Conservation (phyloP, 306 rosid species). For the Elaeagnus macrophylla region DNA sequence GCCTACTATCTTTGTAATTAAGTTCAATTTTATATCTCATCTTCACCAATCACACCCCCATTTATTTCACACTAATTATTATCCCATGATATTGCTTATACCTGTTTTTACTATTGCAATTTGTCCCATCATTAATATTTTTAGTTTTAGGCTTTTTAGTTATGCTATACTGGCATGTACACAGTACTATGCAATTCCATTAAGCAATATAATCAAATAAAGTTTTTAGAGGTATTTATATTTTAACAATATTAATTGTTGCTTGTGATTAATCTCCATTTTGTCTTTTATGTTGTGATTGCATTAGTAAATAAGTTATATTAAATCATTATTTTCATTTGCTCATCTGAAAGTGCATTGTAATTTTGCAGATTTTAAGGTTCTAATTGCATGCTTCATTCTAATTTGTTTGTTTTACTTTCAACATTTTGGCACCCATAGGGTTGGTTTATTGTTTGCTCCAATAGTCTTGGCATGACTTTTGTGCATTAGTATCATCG, state of each 20-base stretch:
- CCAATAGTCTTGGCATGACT: conserved; percentile 83
- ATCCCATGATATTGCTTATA: too few relatives aligned
- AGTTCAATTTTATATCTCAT: too few relatives aligned
- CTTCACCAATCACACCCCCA: too few relatives aligned
- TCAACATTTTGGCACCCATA: conserved; percentile 93
- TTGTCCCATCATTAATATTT: background rate
- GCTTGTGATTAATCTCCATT: background rate
- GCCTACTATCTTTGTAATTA: too few relatives aligned
- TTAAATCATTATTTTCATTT: conserved; percentile 5
- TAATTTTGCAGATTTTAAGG: conserved; percentile 59
- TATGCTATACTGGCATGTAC: conserved; percentile 4
- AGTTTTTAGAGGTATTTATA: background rate
- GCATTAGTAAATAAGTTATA: conserved; percentile 10
- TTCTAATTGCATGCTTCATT: conserved; percentile 74
- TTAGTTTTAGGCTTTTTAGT: background rate
- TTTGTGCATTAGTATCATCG: conserved; percentile 68
- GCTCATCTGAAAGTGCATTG: conserved; percentile 17
- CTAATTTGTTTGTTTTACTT: conserved; percentile 78
- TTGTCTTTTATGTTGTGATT: background rate
- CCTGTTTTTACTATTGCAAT: background rate
- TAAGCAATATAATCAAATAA: background rate
- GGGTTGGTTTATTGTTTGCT: conserved; percentile 87
- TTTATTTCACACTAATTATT: too few relatives aligned
- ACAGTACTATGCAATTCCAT: background rate
- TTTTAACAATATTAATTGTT: conserved; percentile 8